These are phyloP conservation scores for Magnusiomyces fungicola DNA, from an alignment of 1,139 yeast species.

Conservation along the genomic window DNA sequence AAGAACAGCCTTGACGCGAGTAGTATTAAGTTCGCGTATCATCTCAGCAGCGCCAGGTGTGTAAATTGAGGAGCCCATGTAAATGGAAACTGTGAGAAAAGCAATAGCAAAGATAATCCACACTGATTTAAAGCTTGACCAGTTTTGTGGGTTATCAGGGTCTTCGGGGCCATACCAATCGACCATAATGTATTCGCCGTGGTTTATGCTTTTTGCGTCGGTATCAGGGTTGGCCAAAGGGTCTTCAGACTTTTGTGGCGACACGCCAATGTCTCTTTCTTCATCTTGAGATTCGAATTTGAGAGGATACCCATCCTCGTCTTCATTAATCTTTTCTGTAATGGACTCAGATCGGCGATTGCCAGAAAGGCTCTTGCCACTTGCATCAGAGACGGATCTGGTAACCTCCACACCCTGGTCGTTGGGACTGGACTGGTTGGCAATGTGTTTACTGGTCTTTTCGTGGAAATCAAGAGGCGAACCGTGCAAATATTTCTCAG, in stretches of 20 bases:
- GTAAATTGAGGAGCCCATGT: conserved; percentile 55
- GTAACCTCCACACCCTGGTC: too few species aligned
- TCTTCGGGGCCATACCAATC: conserved; percentile 47
- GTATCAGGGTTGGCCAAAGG: conserved; percentile 3
- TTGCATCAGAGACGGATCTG: conserved; percentile 15
- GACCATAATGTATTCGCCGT: conserved; percentile 18
- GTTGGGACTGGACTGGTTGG: too few species aligned
- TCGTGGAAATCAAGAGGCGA: too few species aligned
- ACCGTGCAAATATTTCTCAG: conserved; percentile 11
- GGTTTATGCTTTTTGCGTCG: conserved; percentile 1
- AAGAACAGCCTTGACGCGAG: conserved; percentile 40
- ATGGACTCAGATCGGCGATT: conserved; percentile 12
- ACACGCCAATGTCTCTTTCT: conserved; percentile 5
- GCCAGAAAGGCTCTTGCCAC: conserved; percentile 16
- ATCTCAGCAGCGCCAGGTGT: conserved; percentile 47
- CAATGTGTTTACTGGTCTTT: too few species aligned
- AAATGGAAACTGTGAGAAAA: conserved; percentile 45
- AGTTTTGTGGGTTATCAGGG: conserved; percentile 53
- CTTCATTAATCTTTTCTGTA: conserved; percentile 17
- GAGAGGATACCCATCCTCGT: conserved; percentile 15
- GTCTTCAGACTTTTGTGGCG: conserved; percentile 2
- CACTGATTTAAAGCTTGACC: conserved; percentile 40
- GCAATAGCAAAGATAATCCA: conserved; percentile 38
- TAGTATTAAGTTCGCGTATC: conserved; percentile 38
- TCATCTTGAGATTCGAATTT: conserved; percentile 1